Evolutionary conservation across 179 eudicot genomes (phyloP), one percentile per base, ranked within the genome.

Genomic region (Sideroxylon spinosum): DNA sequence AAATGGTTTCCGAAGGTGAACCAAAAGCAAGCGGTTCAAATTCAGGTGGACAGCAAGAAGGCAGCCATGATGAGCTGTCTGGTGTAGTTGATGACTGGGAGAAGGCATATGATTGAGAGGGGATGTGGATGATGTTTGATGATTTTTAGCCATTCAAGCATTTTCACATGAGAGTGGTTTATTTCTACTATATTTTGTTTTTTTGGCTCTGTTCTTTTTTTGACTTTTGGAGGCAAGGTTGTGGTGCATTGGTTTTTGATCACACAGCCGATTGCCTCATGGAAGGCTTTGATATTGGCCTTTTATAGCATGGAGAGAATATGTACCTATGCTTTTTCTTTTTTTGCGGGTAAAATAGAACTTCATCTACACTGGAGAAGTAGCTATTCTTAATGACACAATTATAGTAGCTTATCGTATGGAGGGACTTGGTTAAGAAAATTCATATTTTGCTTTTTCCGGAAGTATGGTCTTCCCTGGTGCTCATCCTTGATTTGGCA

Each of bases 31-130:
- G 78, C n/a, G 44, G 88, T 60, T 82, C 87, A 22, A 81, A 62
- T 76, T 25, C 50, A 49, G 71, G 69, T 19, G 64, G 12, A 7
- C 73, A 44, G 49, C 76, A 71, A 25, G 85, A 75, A 68, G 79
- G 73, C 9, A 32, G 37, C 72, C 44, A 50, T 7, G 86, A 55
- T 19, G 79, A 81, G 52, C 66, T 32, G 76, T 67, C 83, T 32
- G 92, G 89, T 73, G 93, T 89, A 23, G 91, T 84, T 5, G 98
- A 95, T 80, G 98, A 95, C 75, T 95, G 98, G 98, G 98, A 93
- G 76, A 81, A 87, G 73, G 97, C 94, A 6, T 93, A 65, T 52
- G 91, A 88, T 76, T 89, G 87, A 90, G 32, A 55, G 59, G n/a
- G 25, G 62, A 67, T 29, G 55, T 57, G 53, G 49, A 13, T 22